These are phyloP conservation scores for Dacryopinax primogenitus DNA, from an alignment of 768 basidiomycete species.

Conservation along the genomic window DNA sequence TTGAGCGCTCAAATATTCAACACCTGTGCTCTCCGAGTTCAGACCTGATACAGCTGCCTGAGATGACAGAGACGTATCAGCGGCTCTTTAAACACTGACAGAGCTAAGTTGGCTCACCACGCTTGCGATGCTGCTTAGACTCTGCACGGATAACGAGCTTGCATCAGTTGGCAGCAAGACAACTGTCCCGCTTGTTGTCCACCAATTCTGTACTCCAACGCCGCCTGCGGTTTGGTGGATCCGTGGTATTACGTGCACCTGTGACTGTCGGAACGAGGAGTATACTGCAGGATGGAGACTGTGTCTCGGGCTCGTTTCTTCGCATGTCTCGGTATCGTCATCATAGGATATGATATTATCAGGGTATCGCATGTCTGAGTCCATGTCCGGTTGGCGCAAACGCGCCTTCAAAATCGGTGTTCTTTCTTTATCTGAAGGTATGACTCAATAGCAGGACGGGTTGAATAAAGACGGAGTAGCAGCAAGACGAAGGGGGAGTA, in stretches of 20 bases:
- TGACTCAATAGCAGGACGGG: too few species aligned
- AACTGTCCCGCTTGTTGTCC: conserved; percentile 5
- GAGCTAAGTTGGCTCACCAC: background rate
- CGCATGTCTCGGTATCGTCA: background rate
- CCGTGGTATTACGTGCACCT: too few species aligned
- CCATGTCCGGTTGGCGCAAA: background rate
- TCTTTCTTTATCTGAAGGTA: background rate
- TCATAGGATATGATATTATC: background rate
- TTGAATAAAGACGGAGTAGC: too few species aligned
- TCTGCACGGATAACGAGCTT: background rate
- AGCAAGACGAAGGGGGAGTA: too few species aligned
- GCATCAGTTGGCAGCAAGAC: background rate
- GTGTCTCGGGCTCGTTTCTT: background rate
- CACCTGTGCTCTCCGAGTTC: too few species aligned
- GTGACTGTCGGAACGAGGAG: too few species aligned
- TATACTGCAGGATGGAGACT: background rate
- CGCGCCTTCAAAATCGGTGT: background rate
- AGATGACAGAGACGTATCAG: background rate
- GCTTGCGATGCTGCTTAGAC: background rate
- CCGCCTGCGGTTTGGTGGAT: too few species aligned
- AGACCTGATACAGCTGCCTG: background rate
- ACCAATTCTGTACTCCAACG: background rate
- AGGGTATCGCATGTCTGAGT: background rate
- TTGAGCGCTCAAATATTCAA: too few species aligned
- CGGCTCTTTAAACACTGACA: background rate